Base-by-base conservation (phyloP, 2,329 filamentous ascomycete species). In the Verticillium nubilum region DNA sequence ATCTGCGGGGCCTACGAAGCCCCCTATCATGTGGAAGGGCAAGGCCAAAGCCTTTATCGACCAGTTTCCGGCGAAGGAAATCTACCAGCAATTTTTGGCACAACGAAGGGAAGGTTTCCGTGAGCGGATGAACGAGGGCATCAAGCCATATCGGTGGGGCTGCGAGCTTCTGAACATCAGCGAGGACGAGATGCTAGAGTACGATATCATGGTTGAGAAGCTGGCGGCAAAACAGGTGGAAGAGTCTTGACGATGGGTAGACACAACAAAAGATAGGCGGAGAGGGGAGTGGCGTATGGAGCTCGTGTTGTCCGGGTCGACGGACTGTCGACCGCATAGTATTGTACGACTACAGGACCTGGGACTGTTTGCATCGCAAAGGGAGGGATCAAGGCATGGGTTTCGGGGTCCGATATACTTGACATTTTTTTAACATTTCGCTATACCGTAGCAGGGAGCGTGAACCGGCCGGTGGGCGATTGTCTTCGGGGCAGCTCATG, bases 81-180 rank as follows among this genome's bases (percentile, higher is more conserved):
- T 55, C 37, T 64, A 63, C 27, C 61, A 64, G 25, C 58, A 64
- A 23, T 58, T 54, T 17, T 29, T 63, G 58, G 61, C 59, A 52
- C 31, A 57, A 37, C 52, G 58, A 19, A 58, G 62, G 58, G 17
- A 63, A 59, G 42, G 50, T 31, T 50, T 50, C 42, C 42, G 52
- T 15, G 52, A 53, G 25, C 52, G 52, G 9, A 28, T 29, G 25
- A 26, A 53, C 52, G 52, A 27, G 26, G 27, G 52, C 15, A 17
- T 28, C 52, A 28, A 29, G 52, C 25, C 52, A 28, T 53, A 27
- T 12, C 52, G 52, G 9, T 53, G 52, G 52, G 25, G 25, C 52
- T 50, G 42, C 10, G 42, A 50, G 42, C 42, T 50, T 50, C 42
- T 50, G 17, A 50, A 29, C 52, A 29, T 53, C 26, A 29, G 54